These are phyloP conservation scores for Aspergillus ochraceoroseus DNA, from an alignment of 2,329 filamentous ascomycete species.

Conservation along the genomic window DNA sequence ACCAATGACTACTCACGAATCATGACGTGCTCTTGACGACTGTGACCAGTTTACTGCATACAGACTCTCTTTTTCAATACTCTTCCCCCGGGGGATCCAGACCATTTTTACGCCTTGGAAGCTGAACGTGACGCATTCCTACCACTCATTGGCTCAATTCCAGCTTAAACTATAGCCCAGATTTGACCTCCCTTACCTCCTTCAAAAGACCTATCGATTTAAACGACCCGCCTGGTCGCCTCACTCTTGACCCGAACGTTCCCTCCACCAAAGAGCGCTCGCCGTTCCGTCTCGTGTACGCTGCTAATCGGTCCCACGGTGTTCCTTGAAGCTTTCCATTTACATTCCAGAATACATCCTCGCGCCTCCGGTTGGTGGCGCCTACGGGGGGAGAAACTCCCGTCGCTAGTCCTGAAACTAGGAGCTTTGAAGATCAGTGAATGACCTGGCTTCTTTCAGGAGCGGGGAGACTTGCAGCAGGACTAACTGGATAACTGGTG, in stretches of 20 bases:
- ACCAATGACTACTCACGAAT: too few relatives aligned
- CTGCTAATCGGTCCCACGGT: too few relatives aligned
- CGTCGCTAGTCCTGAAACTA: conserved; percentile 9
- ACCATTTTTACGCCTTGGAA: conserved; percentile 8
- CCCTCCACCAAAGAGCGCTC: conserved; percentile 21
- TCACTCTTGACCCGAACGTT: conserved; percentile 19
- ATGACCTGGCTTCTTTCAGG: conserved; percentile 10
- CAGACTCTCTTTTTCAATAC: too few relatives aligned
- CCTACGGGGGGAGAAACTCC: conserved; percentile 5
- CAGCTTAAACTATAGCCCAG: conserved; percentile 10
- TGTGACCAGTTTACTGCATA: too few relatives aligned
- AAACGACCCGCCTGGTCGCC: conserved; percentile 20
- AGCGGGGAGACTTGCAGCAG: conserved; percentile 8
- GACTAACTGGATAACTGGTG: conserved; percentile 10
- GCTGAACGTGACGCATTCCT: conserved; percentile 20
- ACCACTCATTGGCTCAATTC: conserved; percentile 18
- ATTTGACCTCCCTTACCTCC: conserved; percentile 12
- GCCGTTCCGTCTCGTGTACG: conserved; percentile 20
- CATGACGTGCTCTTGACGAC: too few relatives aligned
- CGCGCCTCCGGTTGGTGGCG: conserved; percentile 13
- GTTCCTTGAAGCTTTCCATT: conserved; percentile 17
- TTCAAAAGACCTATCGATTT: conserved; percentile 4
- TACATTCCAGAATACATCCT: conserved; percentile 24
- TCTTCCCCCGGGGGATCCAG: too few relatives aligned
- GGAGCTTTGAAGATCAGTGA: conserved; percentile 3